Evolutionary conservation across 495 filamentous ascomycete species (phyloP).

Genomic region (Achaetomiella virescens): DNA sequence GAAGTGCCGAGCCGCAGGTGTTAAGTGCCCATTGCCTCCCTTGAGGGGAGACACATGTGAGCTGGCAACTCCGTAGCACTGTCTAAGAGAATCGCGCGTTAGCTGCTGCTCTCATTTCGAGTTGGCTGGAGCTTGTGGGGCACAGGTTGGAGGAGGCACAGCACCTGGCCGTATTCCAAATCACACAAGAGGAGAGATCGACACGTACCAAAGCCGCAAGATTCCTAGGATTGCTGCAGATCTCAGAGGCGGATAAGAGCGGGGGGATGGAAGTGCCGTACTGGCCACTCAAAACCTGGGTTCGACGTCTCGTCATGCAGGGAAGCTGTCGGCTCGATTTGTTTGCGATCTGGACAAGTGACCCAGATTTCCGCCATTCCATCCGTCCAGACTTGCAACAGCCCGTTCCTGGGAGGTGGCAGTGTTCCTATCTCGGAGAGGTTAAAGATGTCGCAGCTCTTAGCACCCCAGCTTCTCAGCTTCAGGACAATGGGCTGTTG

Average conservation of each 20-base stretch:
- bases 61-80: no score
- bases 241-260: constrained; percentile 14
- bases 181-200: constrained; percentile 12
- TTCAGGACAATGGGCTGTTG: no score
- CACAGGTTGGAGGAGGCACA: constrained; percentile 8
- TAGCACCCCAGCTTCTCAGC: no score
- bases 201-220: constrained; percentile 17
- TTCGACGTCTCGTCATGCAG: constrained; percentile 13
- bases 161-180: constrained; percentile 20
- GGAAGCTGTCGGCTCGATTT: not conserved
- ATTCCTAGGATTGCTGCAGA: constrained; percentile 17
- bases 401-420: not conserved
- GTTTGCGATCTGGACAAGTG: constrained; percentile 9
- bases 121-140: constrained; percentile 5
- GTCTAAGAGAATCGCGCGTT: not conserved
- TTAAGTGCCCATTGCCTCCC: no score
- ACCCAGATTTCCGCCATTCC: not conserved
- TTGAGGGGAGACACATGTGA: no score
- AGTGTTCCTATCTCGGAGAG: not conserved
- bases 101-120: constrained; percentile 7
- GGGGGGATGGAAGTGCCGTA: constrained; percentile 12
- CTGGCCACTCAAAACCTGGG: constrained; percentile 9
- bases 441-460: no score
- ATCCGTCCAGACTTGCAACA: not conserved
- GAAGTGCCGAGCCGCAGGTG: no score